Conservation (phyloP, 345 rosid genomes). For the Mangifera indica region DNA sequence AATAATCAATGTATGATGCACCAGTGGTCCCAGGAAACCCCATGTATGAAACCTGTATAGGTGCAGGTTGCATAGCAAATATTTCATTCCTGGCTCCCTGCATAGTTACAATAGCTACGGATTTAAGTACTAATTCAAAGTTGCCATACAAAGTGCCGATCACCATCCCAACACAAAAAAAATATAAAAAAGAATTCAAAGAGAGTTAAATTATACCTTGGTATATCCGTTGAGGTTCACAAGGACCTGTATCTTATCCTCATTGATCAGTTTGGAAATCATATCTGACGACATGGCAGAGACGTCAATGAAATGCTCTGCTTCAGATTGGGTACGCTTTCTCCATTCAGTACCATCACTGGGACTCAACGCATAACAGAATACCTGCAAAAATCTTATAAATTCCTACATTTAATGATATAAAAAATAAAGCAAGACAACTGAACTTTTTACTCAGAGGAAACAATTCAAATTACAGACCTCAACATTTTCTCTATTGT, state of each 20-base stretch:
- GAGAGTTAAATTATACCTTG: constrained; percentile 46
- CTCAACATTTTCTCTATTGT: constrained; percentile 81
- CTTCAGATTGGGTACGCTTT: constrained; percentile 81
- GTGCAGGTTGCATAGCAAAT: constrained; percentile 98
- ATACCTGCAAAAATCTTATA: constrained; percentile 50
- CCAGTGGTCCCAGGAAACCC: constrained; percentile 99
- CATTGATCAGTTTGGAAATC: constrained; percentile 81
- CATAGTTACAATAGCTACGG: constrained; percentile 13
- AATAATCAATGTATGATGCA: constrained; percentile 86
- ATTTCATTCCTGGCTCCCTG: constrained; percentile 99
- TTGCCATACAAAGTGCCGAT: not conserved
- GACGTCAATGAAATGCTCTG: constrained; percentile 89
- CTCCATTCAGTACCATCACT: constrained; percentile 98
- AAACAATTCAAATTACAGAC: constrained; percentile 34
- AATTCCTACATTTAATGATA: constrained; percentile 16
- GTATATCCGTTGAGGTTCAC: constrained; percentile 96
- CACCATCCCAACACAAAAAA: too few relatives aligned
- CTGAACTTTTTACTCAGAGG: too few relatives aligned
- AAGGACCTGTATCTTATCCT: constrained; percentile 85
- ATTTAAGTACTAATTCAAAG: not conserved
- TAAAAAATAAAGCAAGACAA: too few relatives aligned
- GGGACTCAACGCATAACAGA: constrained; percentile 93
- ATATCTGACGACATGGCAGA: constrained; percentile 85
- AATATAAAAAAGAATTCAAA: too few relatives aligned
- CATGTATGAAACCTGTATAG: constrained; percentile 97